phyloP scores from a whole-genome alignment of 1,284 basidiomycete genomes.

The Fomitopsis pinicola region DNA sequence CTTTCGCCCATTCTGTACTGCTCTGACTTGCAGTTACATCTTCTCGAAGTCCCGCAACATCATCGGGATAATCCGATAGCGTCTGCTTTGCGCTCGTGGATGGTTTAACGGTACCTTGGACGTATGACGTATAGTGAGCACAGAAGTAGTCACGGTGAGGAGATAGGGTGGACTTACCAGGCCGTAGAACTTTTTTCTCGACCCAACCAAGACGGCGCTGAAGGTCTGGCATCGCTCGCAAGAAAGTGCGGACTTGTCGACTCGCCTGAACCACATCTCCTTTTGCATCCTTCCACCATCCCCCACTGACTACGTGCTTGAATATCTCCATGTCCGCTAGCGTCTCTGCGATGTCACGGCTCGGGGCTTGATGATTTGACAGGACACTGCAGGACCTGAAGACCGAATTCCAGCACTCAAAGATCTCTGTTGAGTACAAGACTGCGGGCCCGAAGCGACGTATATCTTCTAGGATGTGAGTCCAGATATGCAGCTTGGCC shows the following conservation, averaged over 20 bases:
- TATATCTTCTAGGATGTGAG: conserved; percentile 19
- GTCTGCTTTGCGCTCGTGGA: neutral
- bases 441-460: conserved; percentile 16
- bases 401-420: conserved; percentile 43
- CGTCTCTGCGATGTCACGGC: conserved; percentile 34
- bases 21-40: too few species aligned
- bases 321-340: conserved; percentile 32
- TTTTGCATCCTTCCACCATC: conserved; percentile 13
- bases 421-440: conserved; percentile 34
- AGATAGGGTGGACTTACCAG: neutral
- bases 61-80: too few species aligned
- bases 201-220: neutral
- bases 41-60: neutral
- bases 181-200: neutral
- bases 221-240: neutral
- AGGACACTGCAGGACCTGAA: conserved; percentile 37
- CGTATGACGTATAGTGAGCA: neutral
- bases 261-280: conserved; percentile 10
- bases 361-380: conserved; percentile 39
- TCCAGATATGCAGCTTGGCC: conserved; percentile 23
- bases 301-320: conserved; percentile 17
- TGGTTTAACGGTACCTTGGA: neutral
- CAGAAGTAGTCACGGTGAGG: neutral
- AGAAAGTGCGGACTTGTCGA: conserved; percentile 1
- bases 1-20: neutral